Evolutionary conservation across 2,329 filamentous ascomycete genomes (phyloP).

Genomic region (Cercospora sesami): DNA sequence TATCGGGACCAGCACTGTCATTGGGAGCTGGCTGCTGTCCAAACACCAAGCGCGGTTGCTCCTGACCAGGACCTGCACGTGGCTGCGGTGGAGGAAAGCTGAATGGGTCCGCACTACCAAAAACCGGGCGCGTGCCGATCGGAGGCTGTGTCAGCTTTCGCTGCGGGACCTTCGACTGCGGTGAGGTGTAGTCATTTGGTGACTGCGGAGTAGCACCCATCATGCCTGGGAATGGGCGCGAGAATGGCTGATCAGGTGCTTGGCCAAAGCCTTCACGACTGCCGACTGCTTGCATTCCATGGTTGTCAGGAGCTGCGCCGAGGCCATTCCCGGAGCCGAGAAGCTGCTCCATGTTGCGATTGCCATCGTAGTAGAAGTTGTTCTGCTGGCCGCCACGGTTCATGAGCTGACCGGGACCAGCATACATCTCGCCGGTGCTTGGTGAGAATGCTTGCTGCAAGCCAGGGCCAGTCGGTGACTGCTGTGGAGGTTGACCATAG

Average conservation of each 20-base stretch:
- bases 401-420: slow-evolving; percentile 5
- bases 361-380: slow-evolving; percentile 26
- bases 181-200: neutral
- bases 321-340: slow-evolving; percentile 8
- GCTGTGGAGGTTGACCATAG: slow-evolving; percentile 12
- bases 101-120: slow-evolving; percentile 11
- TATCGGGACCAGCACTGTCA: neutral
- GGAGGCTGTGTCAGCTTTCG: slow-evolving; percentile 18
- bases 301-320: neutral
- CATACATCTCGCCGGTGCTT: slow-evolving; percentile 1
- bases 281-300: neutral
- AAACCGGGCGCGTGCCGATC: slow-evolving; percentile 24
- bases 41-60: slow-evolving; percentile 3
- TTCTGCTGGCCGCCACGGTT: neutral
- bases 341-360: slow-evolving; percentile 14
- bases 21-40: neutral
- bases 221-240: neutral
- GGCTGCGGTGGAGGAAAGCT: neutral
- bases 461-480: neutral
- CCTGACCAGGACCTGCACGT: neutral
- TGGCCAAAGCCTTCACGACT: slow-evolving; percentile 10
- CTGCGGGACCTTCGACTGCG: slow-evolving; percentile 1
- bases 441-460: slow-evolving; percentile 5
- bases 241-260: neutral
- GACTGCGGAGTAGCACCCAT: neutral